A percentile compares a stretch with the other conserved stretches of the same genome.
phyloP scores from a whole-genome alignment of 164 flowering plant genomes.

The Vitis rotundifolia region DNA sequence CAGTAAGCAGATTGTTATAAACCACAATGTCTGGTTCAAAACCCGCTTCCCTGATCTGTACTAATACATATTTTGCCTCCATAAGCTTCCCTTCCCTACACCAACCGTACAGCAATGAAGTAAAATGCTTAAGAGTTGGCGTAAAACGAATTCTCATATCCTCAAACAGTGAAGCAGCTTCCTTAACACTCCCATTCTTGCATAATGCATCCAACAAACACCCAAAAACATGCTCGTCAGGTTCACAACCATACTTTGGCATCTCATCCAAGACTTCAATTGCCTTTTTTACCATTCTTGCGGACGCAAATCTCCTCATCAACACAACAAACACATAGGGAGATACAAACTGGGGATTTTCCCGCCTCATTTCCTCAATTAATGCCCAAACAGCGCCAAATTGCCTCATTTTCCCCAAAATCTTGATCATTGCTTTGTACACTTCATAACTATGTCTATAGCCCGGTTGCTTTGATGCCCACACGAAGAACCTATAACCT shows the following conservation, averaged over 20 bases:
- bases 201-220: slow-evolving; percentile 91
- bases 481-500: slow-evolving; percentile 69
- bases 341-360: slow-evolving; percentile 55
- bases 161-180: slow-evolving; percentile 81
- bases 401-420: slow-evolving; percentile 78
- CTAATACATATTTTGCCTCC: slow-evolving; percentile 79
- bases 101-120: slow-evolving; percentile 87
- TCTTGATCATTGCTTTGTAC: slow-evolving; percentile 77
- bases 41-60: slow-evolving; percentile 78
- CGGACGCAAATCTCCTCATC: slow-evolving; percentile 86
- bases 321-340: slow-evolving; percentile 69
- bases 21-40: slow-evolving; percentile 85
- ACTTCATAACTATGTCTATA: slow-evolving; percentile 70
- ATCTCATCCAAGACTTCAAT: slow-evolving; percentile 86
- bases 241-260: slow-evolving; percentile 87
- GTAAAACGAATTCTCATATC: slow-evolving; percentile 69
- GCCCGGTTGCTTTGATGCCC: slow-evolving; percentile 85
- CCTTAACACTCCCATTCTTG: slow-evolving; percentile 84
- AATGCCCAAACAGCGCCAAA: slow-evolving; percentile 93
- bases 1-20: slow-evolving; percentile 71
- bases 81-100: slow-evolving; percentile 82
- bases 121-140: slow-evolving; percentile 73
- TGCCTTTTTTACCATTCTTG: slow-evolving; percentile 82
- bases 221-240: slow-evolving; percentile 84
- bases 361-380: slow-evolving; percentile 80